Base-by-base conservation (phyloP, 1,284 basidiomycete species). In the Termitomyces sp. region DNA sequence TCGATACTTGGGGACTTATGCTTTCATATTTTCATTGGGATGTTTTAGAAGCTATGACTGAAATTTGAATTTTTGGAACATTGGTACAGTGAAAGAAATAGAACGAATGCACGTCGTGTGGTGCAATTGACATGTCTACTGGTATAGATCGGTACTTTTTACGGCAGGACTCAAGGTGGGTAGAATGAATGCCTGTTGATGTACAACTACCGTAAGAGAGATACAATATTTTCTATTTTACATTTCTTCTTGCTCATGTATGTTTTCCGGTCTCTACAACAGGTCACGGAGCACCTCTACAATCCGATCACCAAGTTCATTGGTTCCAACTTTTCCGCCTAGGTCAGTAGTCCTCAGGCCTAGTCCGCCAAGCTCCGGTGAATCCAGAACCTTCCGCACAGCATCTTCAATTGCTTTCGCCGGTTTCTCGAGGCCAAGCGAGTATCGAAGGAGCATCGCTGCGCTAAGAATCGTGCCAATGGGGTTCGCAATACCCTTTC, bases 401-500 rank as follows among this genome's bases (percentile, higher is more conserved):
- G 96, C 94, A 40, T 76, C 70, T 71, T 99, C 97, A 60, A 99
- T 88, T 26, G 89, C 84, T 48, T 81, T 78, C 1, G 96, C 96
- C 63, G 91, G 84, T 60, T 79, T 81, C 58, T 92, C 89, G 55
- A 94, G 79, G 24, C 92, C 92, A 36, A 98, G 85, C 40, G 96
- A 98, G 74, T 98, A 99, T 49, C 95, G 84, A 53, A 98, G 80
- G 57, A 98, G 86, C 87, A 99, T 87, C 2, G 95, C 95, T 4
- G 91, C 92, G 54, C 94, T 97, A 54, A 99, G 86, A 68, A 99
- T 98, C 15, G 96, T 98, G 50, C 96, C 97, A 63, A 99, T 84
- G 31, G 96, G 96, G 73, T 98, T 99, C 59, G 96, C 96, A 65
- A 98, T 94, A 31, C 92, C 92, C 69, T 92, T 78, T 1, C 94